Base-by-base conservation (phyloP, 305 asterid genomes). In the Coffea humblotiana region DNA sequence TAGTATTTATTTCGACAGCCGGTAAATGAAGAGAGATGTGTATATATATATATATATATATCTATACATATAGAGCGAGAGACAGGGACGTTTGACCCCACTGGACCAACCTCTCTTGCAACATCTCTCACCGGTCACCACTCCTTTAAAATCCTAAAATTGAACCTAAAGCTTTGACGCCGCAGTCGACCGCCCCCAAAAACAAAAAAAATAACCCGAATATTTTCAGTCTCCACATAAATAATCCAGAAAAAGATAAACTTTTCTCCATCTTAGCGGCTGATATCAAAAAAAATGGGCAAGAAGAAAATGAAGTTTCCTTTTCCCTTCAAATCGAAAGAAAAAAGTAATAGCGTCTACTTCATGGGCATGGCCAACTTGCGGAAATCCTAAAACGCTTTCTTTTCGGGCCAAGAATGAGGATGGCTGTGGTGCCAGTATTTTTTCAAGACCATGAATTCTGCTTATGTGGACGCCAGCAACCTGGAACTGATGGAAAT, bases 351-450 rank as follows among this genome's bases (percentile, higher is more conserved):
- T 56, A 72, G 71, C 14, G 0, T 65, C 70, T 32, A 3, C 83
- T 63, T 80, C 91, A 14, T 90, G 96, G 97, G 87, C 89, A 66
- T 85, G 93, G 92, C 92, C 93, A 8, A 80, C 88, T 52, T 93
- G 96, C 79, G 86, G 71, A 6, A 87, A 11, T 82, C 94, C 97
- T 1, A 88, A 85, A 73, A 93, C 97, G 48, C 89, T 84, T 54
- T 92, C 98, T 35, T 93, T 93, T 58, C 81, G 95, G 69, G 63
- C 89, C 75, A 58, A 40, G 80, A 58, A 74, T n/a, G 66, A 25
- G 18, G 58, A 77, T 56, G n/a, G 23, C 2, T 37, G 43, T 37
- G 5, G 43, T 37, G 13, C 52, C 13, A 16, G 58, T 60, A 80
- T 85, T 32, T 78, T 35, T 78, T 70, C 88, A 88, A 86, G 56